Evolutionary conservation across 176 grass and related monocot genomes (phyloP), one percentile per base, ranked within the genome.

Genomic region (Olyra latifolia): DNA sequence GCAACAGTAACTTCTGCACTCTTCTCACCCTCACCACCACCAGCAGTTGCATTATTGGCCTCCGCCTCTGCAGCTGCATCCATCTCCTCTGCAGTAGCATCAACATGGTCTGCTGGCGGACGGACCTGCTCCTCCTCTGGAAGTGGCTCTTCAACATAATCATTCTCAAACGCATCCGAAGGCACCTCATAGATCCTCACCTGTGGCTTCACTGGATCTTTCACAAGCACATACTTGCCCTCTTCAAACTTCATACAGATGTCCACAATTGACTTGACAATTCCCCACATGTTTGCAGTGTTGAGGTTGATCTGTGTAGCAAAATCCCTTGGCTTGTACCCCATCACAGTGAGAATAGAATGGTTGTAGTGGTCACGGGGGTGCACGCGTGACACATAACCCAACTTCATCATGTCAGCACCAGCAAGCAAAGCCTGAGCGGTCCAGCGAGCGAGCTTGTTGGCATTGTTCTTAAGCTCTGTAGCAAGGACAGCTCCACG

Each of bases 391-490:
- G 93, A 95, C 23, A 95, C 93, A 14, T 92, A 95, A 3, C 90
- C 93, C 72, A 95, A 47, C 69, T 95, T 95, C 93, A 95, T 95
- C 83, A 92, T 85, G 74, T 95, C 93, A 7, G 93, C 90, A 48
- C 90, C 89, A 13, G 84, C 83, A 7, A 95, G 89, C 82, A 95
- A 80, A 46, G 93, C 90, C 63, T 95, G 93, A 38, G 84, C 82
- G 16, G 90, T 95, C 93, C 93, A 95, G 76, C 90, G 87, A 41
- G 93, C 93, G 69, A 95, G 90, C 55, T 95, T 95, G 81, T 95
- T 95, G 1, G 93, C 87, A 80, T 95, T 95, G 84, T 95, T 95
- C 87, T 95, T 95, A 69, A 95, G 89, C 74, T 95, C 93, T 43
- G 93, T 95, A 58, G 93, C 93, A 58, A 95, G 89, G 23, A 95